A percentile compares a stretch with the other conserved stretches of the same genome.
phyloP scores from a whole-genome alignment of 1,284 basidiomycete species.

The Lignosus rhinocerotis region DNA sequence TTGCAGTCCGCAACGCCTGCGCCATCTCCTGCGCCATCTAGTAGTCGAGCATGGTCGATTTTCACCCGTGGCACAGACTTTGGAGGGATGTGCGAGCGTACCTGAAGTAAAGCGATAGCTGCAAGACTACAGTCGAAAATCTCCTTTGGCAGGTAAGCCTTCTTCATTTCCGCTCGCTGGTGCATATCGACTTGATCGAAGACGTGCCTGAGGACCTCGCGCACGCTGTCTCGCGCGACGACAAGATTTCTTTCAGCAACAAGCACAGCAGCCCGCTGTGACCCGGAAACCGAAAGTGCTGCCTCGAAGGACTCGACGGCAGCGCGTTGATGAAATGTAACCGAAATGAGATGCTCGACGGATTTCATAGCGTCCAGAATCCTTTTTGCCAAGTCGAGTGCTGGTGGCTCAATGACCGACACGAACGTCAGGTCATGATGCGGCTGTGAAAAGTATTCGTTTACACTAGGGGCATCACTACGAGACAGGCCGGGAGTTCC shows the following conservation, averaged over 20 bases:
- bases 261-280: constrained; percentile 32
- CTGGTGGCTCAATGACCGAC: constrained; percentile 33
- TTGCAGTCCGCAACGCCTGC: constrained; percentile 38
- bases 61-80: not conserved
- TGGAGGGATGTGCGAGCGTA: constrained; percentile 20
- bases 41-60: not conserved
- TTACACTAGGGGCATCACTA: constrained; percentile 8
- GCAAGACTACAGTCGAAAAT: constrained; percentile 42
- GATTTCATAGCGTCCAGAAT: constrained; percentile 38
- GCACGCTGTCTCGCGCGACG: constrained; percentile 34
- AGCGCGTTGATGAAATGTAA: constrained; percentile 35
- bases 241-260: constrained; percentile 33
- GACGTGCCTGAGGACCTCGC: constrained; percentile 35
- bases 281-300: constrained; percentile 20
- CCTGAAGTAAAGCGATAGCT: constrained; percentile 48
- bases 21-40: constrained; percentile 49
- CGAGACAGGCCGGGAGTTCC: constrained; percentile 16
- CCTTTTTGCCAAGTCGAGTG: constrained; percentile 37
- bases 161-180: constrained; percentile 27
- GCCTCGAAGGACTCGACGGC: constrained; percentile 7
- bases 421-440: constrained; percentile 20
- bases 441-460: constrained; percentile 8
- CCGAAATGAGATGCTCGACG: constrained; percentile 36
- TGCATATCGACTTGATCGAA: constrained; percentile 37
- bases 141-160: constrained; percentile 33